phyloP scores from a whole-genome alignment of 371 early-diverging fungal genomes.

The Massospora cicadina region DNA sequence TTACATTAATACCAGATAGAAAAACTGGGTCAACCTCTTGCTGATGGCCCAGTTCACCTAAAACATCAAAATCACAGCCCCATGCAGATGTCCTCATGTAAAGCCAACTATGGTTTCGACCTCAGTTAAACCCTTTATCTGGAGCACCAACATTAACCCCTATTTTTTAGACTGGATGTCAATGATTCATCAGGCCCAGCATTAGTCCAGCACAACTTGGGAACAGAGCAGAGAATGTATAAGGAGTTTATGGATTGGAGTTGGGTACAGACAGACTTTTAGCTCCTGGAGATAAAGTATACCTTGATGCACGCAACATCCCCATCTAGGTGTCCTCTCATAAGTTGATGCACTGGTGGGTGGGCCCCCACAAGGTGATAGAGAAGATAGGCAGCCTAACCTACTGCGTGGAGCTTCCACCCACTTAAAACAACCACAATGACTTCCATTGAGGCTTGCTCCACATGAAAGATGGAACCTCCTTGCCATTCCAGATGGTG shows the following conservation, averaged over 20 bases:
- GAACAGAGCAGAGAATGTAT: neutral
- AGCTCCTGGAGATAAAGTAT: conserved; percentile 1
- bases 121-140: neutral
- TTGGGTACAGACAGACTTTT: neutral
- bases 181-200: neutral
- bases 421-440: neutral
- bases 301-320: neutral
- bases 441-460: conserved; percentile 8
- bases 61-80: conserved; percentile 20
- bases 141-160: neutral
- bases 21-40: conserved; percentile 24
- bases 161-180: neutral
- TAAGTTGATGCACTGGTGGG: neutral
- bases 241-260: neutral
- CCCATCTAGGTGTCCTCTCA: neutral
- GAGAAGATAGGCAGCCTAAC: conserved; percentile 2
- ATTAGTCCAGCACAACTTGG: neutral
- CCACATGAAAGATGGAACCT: neutral
- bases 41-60: conserved; percentile 28
- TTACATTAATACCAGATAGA: conserved; percentile 22
- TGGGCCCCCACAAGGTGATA: conserved; percentile 6
- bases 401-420: conserved; percentile 11
- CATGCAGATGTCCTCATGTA: conserved; percentile 20
- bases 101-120: conserved; percentile 13
- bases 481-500: neutral